Evolutionary conservation across 768 basidiomycete species (phyloP), one percentile per base, ranked within the genome.

Genomic region (Mycena haematopus): DNA sequence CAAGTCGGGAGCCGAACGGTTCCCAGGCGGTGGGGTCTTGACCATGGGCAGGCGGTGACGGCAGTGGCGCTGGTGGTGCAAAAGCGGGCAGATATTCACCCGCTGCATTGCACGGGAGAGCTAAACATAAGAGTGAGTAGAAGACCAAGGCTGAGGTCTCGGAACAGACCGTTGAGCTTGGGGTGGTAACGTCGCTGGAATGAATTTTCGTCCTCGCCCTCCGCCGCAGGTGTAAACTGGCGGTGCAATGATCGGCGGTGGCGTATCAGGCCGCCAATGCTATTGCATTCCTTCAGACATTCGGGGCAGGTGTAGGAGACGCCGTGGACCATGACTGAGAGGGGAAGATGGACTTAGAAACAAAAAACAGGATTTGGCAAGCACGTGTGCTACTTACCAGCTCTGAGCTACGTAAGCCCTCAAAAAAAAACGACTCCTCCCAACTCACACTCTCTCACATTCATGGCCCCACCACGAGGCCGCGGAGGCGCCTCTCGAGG

Each of bases 1-100:
- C 65, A 2, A n/a, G 9, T 1, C 65, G 56, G 7, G 52, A 52
- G 21, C 19, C 24, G 44, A 68, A 70, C 25, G 65, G 69, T 0
- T 19, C 29, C 61, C 63, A 70, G 8, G 55, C 54, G 10, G 5
- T 27, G 29, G 42, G 54, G 33, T 56, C 36, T 14, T 38, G 36
- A 3, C 36, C 36, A 14, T 38, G 8, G 7, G 6, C 8, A 9
- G 36, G 36, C 13, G 44, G 44, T 5, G 44, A 4, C n/a, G 44
- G 14, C 8, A n/a, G 44, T 3, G 44, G 44, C 13, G 44, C 5
- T 2, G 44, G 44, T 3, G 44, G 5, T 45, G 44, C 44, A 45
- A 21, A 14, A 6, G 29, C 25, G 2, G 47, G 47, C 10, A 31
- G 25, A 15, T 6, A 50, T 31, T 27, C 15, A 5, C 25, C 47